Evolutionary conservation across 208 protist species (phyloP).

Genomic region (Leishmania tropica): DNA sequence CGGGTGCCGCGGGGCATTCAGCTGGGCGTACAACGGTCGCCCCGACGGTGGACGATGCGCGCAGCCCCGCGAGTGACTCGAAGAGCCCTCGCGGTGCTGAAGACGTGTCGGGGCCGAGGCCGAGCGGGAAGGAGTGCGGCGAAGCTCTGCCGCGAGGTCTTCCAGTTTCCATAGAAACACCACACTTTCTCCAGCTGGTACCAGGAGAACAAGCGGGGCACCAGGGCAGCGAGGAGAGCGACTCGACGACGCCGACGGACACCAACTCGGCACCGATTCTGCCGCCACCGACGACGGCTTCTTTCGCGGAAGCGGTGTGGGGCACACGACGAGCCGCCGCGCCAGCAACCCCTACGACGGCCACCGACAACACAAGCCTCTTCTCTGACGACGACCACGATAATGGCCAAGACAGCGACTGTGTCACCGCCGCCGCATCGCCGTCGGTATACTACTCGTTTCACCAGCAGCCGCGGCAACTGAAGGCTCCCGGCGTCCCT

Average conservation of each 20-base stretch:
- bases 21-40: background rate
- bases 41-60: background rate
- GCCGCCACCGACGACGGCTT: conserved; percentile 18
- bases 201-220: background rate
- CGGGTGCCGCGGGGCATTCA: background rate
- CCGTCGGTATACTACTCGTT: background rate
- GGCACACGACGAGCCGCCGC: background rate
- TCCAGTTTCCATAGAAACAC: background rate
- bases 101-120: background rate
- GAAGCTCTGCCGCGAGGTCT: background rate
- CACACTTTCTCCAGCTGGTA: background rate
- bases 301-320: conserved; percentile 19
- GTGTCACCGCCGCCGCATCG: background rate
- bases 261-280: conserved; percentile 22
- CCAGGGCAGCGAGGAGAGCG: background rate
- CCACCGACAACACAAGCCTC: background rate
- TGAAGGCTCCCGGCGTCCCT: background rate
- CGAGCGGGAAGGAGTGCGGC: background rate
- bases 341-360: background rate
- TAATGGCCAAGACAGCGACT: background rate
- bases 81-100: background rate
- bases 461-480: background rate
- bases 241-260: conserved; percentile 25
- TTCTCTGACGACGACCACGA: background rate
- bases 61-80: background rate